Conservation (phyloP, 2,329 filamentous ascomycete genomes). For the Cordyceps cateniannulata region DNA sequence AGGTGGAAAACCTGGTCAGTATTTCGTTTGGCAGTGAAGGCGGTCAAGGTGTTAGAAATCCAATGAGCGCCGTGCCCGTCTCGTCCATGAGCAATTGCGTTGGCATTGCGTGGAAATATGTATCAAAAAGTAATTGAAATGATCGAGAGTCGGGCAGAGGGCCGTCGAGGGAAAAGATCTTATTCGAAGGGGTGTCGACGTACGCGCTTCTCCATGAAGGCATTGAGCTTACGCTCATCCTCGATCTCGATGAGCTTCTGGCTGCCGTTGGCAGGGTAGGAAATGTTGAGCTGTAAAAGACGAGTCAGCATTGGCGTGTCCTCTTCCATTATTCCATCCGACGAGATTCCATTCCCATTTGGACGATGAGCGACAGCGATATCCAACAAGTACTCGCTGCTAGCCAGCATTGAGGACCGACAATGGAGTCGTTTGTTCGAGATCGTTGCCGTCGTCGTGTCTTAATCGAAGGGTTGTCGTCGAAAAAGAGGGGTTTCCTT, state of each 20-base stretch:
- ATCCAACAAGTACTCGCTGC: neutral
- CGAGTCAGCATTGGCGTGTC: slow-evolving; percentile 26
- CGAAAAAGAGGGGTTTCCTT: slow-evolving; percentile 19
- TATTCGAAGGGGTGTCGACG: slow-evolving; percentile 31
- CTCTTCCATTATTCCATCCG: neutral
- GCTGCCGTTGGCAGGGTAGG: slow-evolving; percentile 97
- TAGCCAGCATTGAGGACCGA: neutral
- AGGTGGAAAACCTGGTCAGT: slow-evolving; percentile 30
- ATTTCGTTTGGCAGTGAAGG: slow-evolving; percentile 2
- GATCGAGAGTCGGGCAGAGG: slow-evolving; percentile 10
- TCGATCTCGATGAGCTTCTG: slow-evolving; percentile 99
- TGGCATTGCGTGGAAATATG: neutral
- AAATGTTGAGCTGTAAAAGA: slow-evolving; percentile 51
- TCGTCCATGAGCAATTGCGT: neutral
- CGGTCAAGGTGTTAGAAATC: neutral
- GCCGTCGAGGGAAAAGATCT: neutral
- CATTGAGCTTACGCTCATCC: slow-evolving; percentile 97
- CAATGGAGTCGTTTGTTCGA: neutral
- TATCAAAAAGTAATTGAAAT: neutral
- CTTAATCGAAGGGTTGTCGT: neutral
- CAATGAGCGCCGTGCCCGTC: neutral
- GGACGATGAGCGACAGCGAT: slow-evolving; percentile 3
- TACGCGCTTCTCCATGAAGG: slow-evolving; percentile 98
- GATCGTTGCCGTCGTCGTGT: neutral
- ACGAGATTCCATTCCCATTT: neutral